These are phyloP conservation scores for Chrysosporium keratinophilum DNA, from an alignment of 2,329 filamentous ascomycete genomes.

Conservation along the genomic window DNA sequence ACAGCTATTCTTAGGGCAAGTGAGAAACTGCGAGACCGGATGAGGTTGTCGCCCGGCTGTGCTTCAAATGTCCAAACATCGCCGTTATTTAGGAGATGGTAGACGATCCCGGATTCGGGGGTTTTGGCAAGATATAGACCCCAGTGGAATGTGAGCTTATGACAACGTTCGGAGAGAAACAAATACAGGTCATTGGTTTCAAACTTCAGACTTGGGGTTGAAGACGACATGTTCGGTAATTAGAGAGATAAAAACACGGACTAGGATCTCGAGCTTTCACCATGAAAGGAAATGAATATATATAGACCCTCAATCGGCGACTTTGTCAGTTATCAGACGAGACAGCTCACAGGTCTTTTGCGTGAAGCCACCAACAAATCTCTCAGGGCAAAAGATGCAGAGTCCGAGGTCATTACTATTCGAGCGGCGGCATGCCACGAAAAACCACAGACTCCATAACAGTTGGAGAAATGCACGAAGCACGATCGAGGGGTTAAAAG, in stretches of 20 bases:
- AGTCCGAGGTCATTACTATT: too few species aligned
- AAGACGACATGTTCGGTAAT: background rate
- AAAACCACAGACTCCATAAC: too few species aligned
- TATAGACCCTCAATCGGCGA: background rate
- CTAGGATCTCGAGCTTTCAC: too few species aligned
- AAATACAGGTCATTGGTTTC: slow-evolving; percentile 19
- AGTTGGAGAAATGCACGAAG: too few species aligned
- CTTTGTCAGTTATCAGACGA: background rate
- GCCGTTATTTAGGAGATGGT: slow-evolving; percentile 18
- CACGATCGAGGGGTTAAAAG: too few species aligned
- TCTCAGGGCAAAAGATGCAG: too few species aligned
- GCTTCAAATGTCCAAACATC: slow-evolving; percentile 17
- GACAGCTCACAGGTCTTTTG: too few species aligned
- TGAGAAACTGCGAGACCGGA: slow-evolving; percentile 7
- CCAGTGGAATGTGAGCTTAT: slow-evolving; percentile 20
- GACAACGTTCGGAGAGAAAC: slow-evolving; percentile 17
- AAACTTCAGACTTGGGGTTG: background rate
- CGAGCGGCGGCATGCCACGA: too few species aligned
- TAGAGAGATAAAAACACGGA: background rate
- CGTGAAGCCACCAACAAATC: too few species aligned
- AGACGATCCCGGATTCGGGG: slow-evolving; percentile 13
- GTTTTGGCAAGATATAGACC: slow-evolving; percentile 19
- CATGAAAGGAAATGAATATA: background rate
- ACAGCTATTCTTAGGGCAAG: slow-evolving; percentile 19
- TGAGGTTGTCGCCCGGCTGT: background rate